A percentile compares a stretch with the other conserved stretches of the same genome.
Conservation (phyloP, 2,329 filamentous ascomycete genomes). For the Plectosphaerella cucumerina region DNA sequence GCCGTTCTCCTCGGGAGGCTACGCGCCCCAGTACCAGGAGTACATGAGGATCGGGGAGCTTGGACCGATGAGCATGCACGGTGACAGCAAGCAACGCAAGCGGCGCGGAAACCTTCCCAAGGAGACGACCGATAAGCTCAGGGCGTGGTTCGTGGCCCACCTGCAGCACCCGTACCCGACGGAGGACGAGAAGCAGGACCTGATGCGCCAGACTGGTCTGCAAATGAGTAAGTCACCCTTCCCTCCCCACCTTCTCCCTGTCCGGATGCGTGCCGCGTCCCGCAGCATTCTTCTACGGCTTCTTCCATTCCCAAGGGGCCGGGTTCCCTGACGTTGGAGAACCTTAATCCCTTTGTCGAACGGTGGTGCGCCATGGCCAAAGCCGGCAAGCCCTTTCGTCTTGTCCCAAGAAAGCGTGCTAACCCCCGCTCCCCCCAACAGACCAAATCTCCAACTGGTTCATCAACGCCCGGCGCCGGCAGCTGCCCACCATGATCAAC, state of each 20-base stretch:
- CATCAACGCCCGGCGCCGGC: slow-evolving; percentile 69
- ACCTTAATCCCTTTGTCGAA: slow-evolving; percentile 9
- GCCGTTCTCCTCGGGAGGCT: slow-evolving; percentile 36
- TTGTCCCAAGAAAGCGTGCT: background rate
- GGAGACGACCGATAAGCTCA: slow-evolving; percentile 76
- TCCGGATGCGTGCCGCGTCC: background rate
- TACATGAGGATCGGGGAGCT: slow-evolving; percentile 38
- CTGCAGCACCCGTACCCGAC: slow-evolving; percentile 77
- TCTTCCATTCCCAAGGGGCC: background rate
- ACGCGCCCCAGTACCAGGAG: slow-evolving; percentile 28
- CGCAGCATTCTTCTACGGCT: background rate
- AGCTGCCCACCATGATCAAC: slow-evolving; percentile 57
- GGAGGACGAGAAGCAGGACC: slow-evolving; percentile 72
- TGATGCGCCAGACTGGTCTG: slow-evolving; percentile 72
- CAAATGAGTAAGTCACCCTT: slow-evolving; percentile 63
- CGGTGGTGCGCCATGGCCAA: background rate
- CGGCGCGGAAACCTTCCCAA: slow-evolving; percentile 87
- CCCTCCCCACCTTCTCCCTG: slow-evolving; percentile 1
- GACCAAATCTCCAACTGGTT: slow-evolving; percentile 78
- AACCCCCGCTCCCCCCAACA: slow-evolving; percentile 20
- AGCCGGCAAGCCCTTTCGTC: background rate
- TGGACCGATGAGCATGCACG: slow-evolving; percentile 28
- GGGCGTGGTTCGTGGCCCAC: slow-evolving; percentile 76
- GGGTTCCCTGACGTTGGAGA: slow-evolving; percentile 5
- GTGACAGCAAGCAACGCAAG: slow-evolving; percentile 51